These are phyloP conservation scores for Fremontodendron californicum DNA, from an alignment of 345 rosid genomes.

Conservation along the genomic window DNA sequence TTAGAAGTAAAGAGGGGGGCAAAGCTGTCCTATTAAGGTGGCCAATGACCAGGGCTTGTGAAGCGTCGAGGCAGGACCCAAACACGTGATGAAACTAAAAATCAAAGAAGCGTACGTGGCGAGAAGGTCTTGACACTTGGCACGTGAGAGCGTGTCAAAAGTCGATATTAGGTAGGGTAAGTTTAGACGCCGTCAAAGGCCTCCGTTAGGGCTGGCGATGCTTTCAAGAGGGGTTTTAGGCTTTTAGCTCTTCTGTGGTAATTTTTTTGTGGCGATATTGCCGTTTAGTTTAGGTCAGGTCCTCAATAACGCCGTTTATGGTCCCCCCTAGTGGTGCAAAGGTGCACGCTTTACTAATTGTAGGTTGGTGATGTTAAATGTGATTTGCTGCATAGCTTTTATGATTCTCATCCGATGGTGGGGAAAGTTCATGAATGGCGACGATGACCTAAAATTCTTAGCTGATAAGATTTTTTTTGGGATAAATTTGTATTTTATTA, in stretches of 20 bases:
- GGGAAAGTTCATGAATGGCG: not conserved
- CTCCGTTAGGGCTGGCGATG: conserved; percentile 12
- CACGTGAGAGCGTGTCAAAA: conserved; percentile 18
- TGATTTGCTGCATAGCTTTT: not conserved
- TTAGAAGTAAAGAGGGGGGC: conserved; percentile 20
- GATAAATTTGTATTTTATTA: no score
- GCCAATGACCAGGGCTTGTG: conserved; percentile 24
- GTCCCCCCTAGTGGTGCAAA: not conserved
- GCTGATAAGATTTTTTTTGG: not conserved
- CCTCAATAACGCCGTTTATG: not conserved
- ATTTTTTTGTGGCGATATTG: not conserved
- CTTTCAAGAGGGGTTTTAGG: not conserved
- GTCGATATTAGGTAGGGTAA: conserved; percentile 16
- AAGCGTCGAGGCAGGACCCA: conserved; percentile 27
- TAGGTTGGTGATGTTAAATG: not conserved
- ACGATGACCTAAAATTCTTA: not conserved
- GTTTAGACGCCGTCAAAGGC: conserved; percentile 22
- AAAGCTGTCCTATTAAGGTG: conserved; percentile 16
- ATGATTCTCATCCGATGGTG: not conserved
- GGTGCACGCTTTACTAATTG: not conserved
- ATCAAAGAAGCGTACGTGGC: conserved; percentile 19
- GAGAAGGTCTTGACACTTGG: conserved; percentile 18
- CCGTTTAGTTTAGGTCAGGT: not conserved
- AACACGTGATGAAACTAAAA: no score
- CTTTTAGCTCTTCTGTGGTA: not conserved